Evolutionary conservation across 208 protist species (phyloP), one percentile per base, ranked within the genome.

Genomic region (Vickermania ingenoplastis): DNA sequence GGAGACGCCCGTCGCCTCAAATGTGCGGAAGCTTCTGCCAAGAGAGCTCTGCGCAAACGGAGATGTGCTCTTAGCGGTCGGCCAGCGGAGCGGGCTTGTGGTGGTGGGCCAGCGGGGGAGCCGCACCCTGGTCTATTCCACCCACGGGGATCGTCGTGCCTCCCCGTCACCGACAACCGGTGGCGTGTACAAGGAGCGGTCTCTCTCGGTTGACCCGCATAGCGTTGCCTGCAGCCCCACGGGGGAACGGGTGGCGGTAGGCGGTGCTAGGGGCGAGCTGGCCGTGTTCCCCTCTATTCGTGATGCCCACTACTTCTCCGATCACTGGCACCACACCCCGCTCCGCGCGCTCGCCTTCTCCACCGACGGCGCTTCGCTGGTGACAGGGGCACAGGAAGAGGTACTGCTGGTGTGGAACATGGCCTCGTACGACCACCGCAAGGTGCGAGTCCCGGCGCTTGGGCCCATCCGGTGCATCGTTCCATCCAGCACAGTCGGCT

Each of bases 311-410:
- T 78, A 72, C 67, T 94, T 94, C 67, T 69, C 86, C 2, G 86
- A 94, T 57, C 86, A 94, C 66, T 94, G 86, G 86, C 86, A 94
- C 68, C 86, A 94, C 75, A 93, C 86, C 11, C 75, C 86, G 23
- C 69, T 93, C 29, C 75, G 70, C 2, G 86, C 79, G 26, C 60
- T 93, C 5, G 48, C 63, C 53, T 93, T 93, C 41, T 78, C 83
- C 1, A 62, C 82, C 28, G 86, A 93, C 54, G 83, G 86, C 51
- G 73, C 71, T 24, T 61, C 86, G n/a, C 75, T 93, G 14, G 83
- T 77, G 66, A 89, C 83, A 0, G 86, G 80, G 3, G 86, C 74
- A 1, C 61, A 67, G 2, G 86, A 93, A 67, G 72, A 71, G 28
- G 64, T 87, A 28, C 61, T 93, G 57, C 65, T 93, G 2, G 65